Evolutionary conservation across 495 filamentous ascomycete species (phyloP).

Genomic region (Halenospora varia): DNA sequence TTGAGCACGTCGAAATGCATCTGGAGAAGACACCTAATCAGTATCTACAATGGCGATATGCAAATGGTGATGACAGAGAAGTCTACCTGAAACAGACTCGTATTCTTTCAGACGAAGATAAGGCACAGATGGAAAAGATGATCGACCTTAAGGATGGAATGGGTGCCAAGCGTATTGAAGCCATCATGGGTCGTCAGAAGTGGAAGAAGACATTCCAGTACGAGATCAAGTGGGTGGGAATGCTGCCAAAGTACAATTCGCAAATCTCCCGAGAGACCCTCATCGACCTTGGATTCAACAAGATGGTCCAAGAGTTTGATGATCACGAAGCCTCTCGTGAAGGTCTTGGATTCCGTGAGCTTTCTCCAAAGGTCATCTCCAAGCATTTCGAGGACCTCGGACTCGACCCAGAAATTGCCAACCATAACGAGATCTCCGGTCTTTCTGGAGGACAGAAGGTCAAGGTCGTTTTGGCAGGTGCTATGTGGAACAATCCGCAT

Average conservation of each 20-base stretch:
- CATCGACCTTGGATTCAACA: conserved; percentile 76
- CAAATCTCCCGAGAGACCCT: conserved; percentile 93
- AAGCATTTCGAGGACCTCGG: conserved; percentile 98
- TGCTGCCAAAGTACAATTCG: conserved; percentile 89
- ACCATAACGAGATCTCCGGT: conserved; percentile 97
- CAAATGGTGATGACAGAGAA: conserved; percentile 93
- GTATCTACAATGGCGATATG: conserved; percentile 98
- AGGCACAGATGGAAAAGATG: conserved; percentile 82
- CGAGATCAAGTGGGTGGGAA: conserved; percentile 88
- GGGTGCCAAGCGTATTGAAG: conserved; percentile 73
- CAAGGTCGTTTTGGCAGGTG: conserved; percentile 96
- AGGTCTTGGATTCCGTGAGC: conserved; percentile 89
- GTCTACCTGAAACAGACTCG: conserved; percentile 97
- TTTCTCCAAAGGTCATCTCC: conserved; percentile 87
- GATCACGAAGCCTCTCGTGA: conserved; percentile 97
- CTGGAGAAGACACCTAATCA: conserved; percentile 98
- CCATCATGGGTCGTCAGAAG: conserved; percentile 93
- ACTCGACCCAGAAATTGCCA: conserved; percentile 94
- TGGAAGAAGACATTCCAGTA: conserved; percentile 99
- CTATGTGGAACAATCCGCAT: conserved; percentile 99
- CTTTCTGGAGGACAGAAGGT: conserved; percentile 99
- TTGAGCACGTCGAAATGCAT: conserved; percentile 99
- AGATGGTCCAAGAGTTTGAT: conserved; percentile 95
- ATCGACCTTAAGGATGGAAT: conserved; percentile 81
- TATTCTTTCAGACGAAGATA: conserved; percentile 78